These are phyloP conservation scores for Venturia nashicola DNA, from an alignment of 2,329 filamentous ascomycete species.

Conservation along the genomic window DNA sequence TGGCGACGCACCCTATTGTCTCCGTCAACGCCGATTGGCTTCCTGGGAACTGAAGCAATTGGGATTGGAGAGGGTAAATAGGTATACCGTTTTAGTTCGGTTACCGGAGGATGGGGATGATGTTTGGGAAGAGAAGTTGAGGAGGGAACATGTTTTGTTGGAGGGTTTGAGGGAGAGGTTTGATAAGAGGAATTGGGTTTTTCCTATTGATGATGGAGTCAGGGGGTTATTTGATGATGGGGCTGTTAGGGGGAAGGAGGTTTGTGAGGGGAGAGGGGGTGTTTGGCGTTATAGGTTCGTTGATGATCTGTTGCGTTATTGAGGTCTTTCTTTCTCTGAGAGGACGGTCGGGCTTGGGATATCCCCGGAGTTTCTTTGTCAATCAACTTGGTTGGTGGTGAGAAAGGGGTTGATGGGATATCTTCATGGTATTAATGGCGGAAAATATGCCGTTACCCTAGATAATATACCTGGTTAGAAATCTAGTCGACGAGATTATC, in stretches of 20 bases:
- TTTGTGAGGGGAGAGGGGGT: neutral
- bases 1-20: constrained; percentile 8
- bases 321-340: neutral
- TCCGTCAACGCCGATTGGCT: constrained; percentile 1
- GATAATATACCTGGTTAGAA: no score
- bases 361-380: neutral
- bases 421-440: neutral
- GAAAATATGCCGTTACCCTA: no score
- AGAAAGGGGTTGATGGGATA: neutral
- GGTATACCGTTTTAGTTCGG: constrained; percentile 1
- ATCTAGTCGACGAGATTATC: neutral
- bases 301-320: neutral
- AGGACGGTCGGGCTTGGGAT: neutral
- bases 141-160: constrained; percentile 3
- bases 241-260: neutral
- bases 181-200: constrained; percentile 9
- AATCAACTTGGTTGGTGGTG: neutral
- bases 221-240: neutral
- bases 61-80: neutral
- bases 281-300: neutral
- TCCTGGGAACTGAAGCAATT: neutral
- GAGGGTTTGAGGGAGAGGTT: constrained; percentile 5
- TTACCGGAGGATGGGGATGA: constrained; percentile 7
- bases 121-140: constrained; percentile 5
- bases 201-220: constrained; percentile 6